Conservation (phyloP, 805 yeast genomes). For the Cyberlindnera veronae region DNA sequence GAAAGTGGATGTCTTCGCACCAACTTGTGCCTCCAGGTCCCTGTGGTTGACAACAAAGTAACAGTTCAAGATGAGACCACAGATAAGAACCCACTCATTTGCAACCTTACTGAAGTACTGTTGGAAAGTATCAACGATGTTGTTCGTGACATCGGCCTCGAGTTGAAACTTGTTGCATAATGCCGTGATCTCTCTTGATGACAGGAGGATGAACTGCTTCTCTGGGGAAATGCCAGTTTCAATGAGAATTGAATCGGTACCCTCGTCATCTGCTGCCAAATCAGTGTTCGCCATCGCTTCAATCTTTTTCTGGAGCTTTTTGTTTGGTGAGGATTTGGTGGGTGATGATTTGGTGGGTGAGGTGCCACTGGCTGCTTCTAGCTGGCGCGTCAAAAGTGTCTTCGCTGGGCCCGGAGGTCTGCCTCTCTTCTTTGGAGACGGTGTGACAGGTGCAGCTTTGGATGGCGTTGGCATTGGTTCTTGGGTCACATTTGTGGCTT, state of each 20-base stretch:
- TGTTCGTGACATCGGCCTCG: conserved; percentile 48
- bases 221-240: conserved; percentile 19
- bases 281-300: neutral
- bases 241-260: neutral
- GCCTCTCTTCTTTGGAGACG: conserved; percentile 5
- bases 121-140: conserved; percentile 48
- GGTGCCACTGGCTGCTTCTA: neutral
- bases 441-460: conserved; percentile 1
- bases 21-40: conserved; percentile 42
- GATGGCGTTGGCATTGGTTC: too few relatives aligned
- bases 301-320: neutral
- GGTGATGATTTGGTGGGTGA: conserved; percentile 18
- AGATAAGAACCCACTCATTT: conserved; percentile 65
- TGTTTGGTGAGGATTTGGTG: neutral
- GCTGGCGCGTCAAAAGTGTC: conserved; percentile 7
- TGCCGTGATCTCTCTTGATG: conserved; percentile 40
- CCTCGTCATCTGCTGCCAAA: neutral
- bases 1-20: conserved; percentile 45
- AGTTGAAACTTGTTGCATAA: conserved; percentile 64
- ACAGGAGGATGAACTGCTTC: conserved; percentile 31
- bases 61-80: conserved; percentile 62
- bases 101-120: conserved; percentile 50
- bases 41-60: conserved; percentile 51
- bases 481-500: too few relatives aligned
- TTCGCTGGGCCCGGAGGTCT: conserved; percentile 14